Evolutionary conservation across 23 red algal species (phyloP).

Genomic region (Agarophyton chilense): DNA sequence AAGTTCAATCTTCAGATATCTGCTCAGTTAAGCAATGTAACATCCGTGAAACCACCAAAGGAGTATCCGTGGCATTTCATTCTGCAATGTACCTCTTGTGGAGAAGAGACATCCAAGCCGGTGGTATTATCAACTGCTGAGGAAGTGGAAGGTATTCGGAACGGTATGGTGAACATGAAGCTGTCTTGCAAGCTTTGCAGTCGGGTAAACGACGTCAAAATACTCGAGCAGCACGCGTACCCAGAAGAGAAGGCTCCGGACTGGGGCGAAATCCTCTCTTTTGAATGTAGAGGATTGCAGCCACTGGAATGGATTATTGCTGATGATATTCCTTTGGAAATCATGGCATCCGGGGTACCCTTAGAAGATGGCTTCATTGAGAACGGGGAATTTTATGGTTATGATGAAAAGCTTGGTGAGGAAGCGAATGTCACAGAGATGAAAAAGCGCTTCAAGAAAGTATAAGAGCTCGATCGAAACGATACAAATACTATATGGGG

Average conservation of each 20-base stretch:
- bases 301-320: conserved; percentile 32
- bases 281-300: conserved; percentile 68
- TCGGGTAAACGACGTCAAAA: conserved; percentile 54
- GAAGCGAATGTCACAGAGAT: conserved; percentile 58
- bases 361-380: conserved; percentile 63
- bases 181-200: conserved; percentile 79
- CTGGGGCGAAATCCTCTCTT: conserved; percentile 40
- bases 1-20: conserved; percentile 63
- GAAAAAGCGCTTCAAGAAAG: conserved; percentile 30
- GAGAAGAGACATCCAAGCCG: conserved; percentile 63
- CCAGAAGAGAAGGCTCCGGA: conserved; percentile 25
- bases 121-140: conserved; percentile 42
- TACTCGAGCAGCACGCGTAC: conserved; percentile 36
- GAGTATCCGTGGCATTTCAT: conserved; percentile 73
- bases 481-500: background rate
- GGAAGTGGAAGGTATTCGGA: conserved; percentile 63
- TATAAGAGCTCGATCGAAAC: background rate
- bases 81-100: conserved; percentile 51
- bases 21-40: conserved; percentile 52
- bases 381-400: conserved; percentile 64
- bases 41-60: conserved; percentile 25
- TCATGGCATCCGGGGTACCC: conserved; percentile 10
- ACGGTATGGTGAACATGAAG: conserved; percentile 48
- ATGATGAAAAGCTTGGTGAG: conserved; percentile 61
- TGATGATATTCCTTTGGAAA: conserved; percentile 61